A percentile compares a stretch with the other conserved stretches of the same genome.
Conservation (phyloP, 768 basidiomycete species). For the Antrodiella citrinella region DNA sequence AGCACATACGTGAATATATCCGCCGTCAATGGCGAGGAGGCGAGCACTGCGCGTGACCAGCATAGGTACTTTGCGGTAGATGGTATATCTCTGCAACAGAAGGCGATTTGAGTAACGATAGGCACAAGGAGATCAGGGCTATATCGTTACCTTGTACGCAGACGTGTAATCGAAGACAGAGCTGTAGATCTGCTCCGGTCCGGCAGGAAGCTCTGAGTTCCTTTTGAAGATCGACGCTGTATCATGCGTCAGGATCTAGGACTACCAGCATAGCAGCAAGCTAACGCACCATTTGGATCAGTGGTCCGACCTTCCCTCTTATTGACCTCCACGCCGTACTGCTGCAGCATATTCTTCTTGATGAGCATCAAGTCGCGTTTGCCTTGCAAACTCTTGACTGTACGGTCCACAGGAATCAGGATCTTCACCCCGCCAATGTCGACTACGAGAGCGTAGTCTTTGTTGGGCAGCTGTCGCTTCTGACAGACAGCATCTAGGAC, state of each 20-base stretch:
- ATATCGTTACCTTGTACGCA: slow-evolving; percentile 88
- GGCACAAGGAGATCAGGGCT: slow-evolving; percentile 1
- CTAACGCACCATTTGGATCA: slow-evolving; percentile 76
- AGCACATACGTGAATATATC: slow-evolving; percentile 73
- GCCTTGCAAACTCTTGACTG: slow-evolving; percentile 91
- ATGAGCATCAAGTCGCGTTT: slow-evolving; percentile 78
- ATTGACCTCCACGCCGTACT: slow-evolving; percentile 61
- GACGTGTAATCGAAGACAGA: slow-evolving; percentile 71
- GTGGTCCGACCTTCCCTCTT: slow-evolving; percentile 65
- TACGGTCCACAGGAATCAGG: slow-evolving; percentile 85
- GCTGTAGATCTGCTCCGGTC: slow-evolving; percentile 32
- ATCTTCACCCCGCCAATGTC: slow-evolving; percentile 55
- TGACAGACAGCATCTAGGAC: slow-evolving; percentile 80
- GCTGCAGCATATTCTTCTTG: slow-evolving; percentile 66
- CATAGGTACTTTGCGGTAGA: slow-evolving; percentile 94
- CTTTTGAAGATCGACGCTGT: slow-evolving; percentile 91
- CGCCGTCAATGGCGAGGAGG: slow-evolving; percentile 88
- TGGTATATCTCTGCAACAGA: slow-evolving; percentile 66
- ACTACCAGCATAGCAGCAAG: not conserved
- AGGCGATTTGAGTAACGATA: no score
- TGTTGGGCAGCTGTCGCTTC: slow-evolving; percentile 55
- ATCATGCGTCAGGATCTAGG: not conserved
- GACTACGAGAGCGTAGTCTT: slow-evolving; percentile 76
- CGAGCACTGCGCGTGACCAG: slow-evolving; percentile 85
- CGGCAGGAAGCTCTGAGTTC: slow-evolving; percentile 61